Evolutionary conservation across 179 eudicot species (phyloP), one percentile per base, ranked within the genome.

Genomic region (Heliamphora pulchella): DNA sequence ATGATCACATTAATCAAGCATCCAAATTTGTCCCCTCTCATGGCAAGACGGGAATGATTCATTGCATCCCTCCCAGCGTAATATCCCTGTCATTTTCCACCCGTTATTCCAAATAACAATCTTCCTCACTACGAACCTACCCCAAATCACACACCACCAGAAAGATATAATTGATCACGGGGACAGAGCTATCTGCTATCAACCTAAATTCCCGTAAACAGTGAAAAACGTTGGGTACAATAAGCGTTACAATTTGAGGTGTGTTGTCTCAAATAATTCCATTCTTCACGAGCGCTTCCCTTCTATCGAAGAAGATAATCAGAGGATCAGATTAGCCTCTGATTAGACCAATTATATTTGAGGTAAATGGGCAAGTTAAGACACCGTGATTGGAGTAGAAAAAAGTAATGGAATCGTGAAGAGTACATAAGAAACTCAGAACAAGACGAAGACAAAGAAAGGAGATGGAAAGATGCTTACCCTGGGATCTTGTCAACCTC

Each of bases 401-500:
- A 18, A 44, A 10, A 8, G 70, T 13, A 14, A 68, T 41, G 43
- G 50, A 41, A 13, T 65, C 72, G 72, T 14, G 50, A 68, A 68
- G 51, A 14, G 41, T 31, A 13, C n/a, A 59, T 10, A 8, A 75
- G 41, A 50, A 51, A 43, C 59, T 41, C 20, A 46, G 66, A 79
- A 44, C 65, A 17, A 76, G 11, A 15, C 31, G 76, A 11, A 18
- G 71, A 31, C 39, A 77, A 70, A 3, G 1, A 43, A 50, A 31
- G 22, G 13, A 41, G 15, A 18, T 44, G 5, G 43, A 71, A n/a
- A 18, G 53, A 58, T 0, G 55, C 79, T 31, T 41, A 93, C 97
- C 97, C 94, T 17, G 93, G 94, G 73, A 95, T 92, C 82, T 95
- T 95, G 79, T 95, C 98, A 72, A 95, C 85, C 83, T 95, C 91